phyloP scores from a whole-genome alignment of 2,329 filamentous ascomycete genomes.

The Periconia sp. region DNA sequence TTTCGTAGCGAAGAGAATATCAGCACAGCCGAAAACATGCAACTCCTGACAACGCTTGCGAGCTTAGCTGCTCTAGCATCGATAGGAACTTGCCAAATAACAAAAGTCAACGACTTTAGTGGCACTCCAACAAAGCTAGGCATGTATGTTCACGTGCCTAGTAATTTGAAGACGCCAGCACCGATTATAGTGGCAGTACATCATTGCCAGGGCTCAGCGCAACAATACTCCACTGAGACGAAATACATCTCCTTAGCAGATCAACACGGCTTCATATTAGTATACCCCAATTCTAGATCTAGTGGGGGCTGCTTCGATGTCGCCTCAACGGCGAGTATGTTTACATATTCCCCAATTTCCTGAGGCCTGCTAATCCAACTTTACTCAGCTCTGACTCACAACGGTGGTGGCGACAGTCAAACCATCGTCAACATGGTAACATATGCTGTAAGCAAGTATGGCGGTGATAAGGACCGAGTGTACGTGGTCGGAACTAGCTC shows the following conservation, averaged over 20 bases:
- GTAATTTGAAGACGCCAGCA: constrained; percentile 51
- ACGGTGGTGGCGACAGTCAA: constrained; percentile 28
- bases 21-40: too few relatives aligned
- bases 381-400: constrained; percentile 21
- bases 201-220: constrained; percentile 25
- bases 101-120: constrained; percentile 49
- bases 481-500: constrained; percentile 22
- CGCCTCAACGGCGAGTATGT: constrained; percentile 21
- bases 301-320: constrained; percentile 29
- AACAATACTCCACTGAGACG: constrained; percentile 16
- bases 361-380: background rate
- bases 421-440: constrained; percentile 29
- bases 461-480: constrained; percentile 18
- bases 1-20: too few relatives aligned
- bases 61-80: constrained; percentile 9
- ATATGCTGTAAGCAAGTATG: constrained; percentile 23
- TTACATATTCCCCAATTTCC: background rate
- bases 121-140: constrained; percentile 54
- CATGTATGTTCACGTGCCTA: constrained; percentile 58
- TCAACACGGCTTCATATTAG: constrained; percentile 23
- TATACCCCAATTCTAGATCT: constrained; percentile 26
- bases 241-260: constrained; percentile 17
- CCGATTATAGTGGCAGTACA: constrained; percentile 27
- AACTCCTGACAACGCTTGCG: constrained; percentile 2
- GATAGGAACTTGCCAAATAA: constrained; percentile 11